Evolutionary conservation across 2,329 filamentous ascomycete genomes (phyloP), one percentile per base, ranked within the genome.

Genomic region (Podosphaera xanthii): DNA sequence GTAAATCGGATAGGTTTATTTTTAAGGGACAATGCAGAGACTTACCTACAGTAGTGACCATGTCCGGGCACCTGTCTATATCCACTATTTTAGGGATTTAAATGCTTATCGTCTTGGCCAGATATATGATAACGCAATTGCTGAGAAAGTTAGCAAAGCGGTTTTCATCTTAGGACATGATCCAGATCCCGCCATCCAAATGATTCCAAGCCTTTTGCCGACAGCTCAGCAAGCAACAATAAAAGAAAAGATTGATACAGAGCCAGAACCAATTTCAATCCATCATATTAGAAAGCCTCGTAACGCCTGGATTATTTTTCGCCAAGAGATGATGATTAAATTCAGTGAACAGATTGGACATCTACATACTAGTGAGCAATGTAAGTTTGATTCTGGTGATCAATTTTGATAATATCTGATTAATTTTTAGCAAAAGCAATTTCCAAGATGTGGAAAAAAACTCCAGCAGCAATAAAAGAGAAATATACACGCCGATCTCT

Each of bases 291-390:
- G 49, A 3, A 55, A 46, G 49, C 52, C 48, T 38, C 58, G 58
- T 40, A 59, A 59, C 55, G 31, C 38, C 35, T 44, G 22, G 42
- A 48, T 38, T 9, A 48, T 38, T 30, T 52, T 48, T 31, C 55
- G 57, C 57, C 50, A 56, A 49, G 57, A 58, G 38, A 35, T 22
- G 56, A 55, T 55, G 53, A 12, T 40, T 7, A 55, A 55, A n/a
- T 40, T 35, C 38, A 4, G 53, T 55, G 35, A 40, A 4, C 53
- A 55, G 33, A 35, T 55, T n/a, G 53, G 53, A 12, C 31, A 55
- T 10, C 34, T 35, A 10, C 53, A 55, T 35, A 40, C 53, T 30
- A 40, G 53, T 36, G 53, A 36, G n/a, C 35, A 55, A 12, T 55
- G 53, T 55, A 55, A 35, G 5, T 55, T 12, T 36, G 10, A 22